Evolutionary conservation across 805 yeast species (phyloP), one percentile per base, ranked within the genome.

Genomic region (Yamadazyma paraphyllophila): DNA sequence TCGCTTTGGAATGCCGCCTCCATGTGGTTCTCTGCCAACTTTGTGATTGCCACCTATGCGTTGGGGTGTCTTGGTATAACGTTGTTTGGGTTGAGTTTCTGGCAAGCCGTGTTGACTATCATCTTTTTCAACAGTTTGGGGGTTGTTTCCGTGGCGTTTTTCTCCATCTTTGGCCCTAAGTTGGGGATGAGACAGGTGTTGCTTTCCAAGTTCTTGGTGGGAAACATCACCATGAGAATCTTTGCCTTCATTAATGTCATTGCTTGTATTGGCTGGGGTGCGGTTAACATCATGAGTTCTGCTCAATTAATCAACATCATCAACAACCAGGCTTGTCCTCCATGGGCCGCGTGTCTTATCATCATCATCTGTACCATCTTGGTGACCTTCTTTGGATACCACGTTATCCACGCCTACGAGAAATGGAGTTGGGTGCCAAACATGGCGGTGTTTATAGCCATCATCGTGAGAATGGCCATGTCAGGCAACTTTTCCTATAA

Each of bases 181-280:
- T 78, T 85, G 44, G 97, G 97, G 54, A 73, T 91, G 51, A 83
- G 97, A 67, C 97, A 91, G 65, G 85, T 90, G 87, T 76, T 88
- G 32, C 60, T 90, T 46, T 81, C 96, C 9, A 78, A 92, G 55
- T 90, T 74, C 66, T 76, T 89, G 56, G 76, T 83, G 51, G 97
- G 97, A 52, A 81, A 84, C 65, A 62, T 71, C 27, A 83, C 85
- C 39, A 83, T 86, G 67, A 79, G 96, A 63, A 74, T 89, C 46
- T 85, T 88, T 59, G 83, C 95, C 8, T 64, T 84, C 38, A 73
- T 91, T 62, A 89, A 90, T 61, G 78, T 82, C 58, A 65, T 91
- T 51, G 91, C 96, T 24, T 88, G 96, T 77, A 80, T 90, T 45
- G 97, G 97, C 57, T 91, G 97, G 97, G 87, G 94, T 66, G 88